Evolutionary conservation across 805 yeast genomes (phyloP), one percentile per base, ranked within the genome.

Genomic region (Metschnikowia cerradonensis): DNA sequence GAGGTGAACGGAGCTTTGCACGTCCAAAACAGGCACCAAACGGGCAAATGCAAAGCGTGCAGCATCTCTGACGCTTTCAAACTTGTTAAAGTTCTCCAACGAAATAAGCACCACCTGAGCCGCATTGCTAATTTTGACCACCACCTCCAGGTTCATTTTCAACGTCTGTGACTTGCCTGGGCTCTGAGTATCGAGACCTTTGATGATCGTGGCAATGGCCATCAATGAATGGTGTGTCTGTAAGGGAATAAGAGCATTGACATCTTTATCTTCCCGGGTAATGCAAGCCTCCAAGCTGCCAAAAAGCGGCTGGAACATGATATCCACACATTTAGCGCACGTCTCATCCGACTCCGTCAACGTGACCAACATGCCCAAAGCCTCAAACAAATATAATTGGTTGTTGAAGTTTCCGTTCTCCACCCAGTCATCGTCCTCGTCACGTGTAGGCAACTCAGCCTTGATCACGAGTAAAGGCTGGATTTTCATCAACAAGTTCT

Each of bases 131-230:
- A 89, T 63, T 48, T 71, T 71, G 13, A 54, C 57, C 6, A 79
- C 76, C 15, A 81, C 61, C 40, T 72, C 76, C 19, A 66, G 57
- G 6, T 74, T 58, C 47, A 62, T 51, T 23, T 58, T 55, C 43
- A 55, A 20, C 4, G 49, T 40, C 11, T 42, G 56, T 1, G 59
- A 66, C 47, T 67, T 68, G 39, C 67, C 67, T 37, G 68, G 70
- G 36, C 62, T 61, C 39, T 70, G 76, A 46, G 77, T 78, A 51
- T 86, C 94, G 60, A 87, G 82, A 4, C 98, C 98, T 64, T 94
- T 81, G 3, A 90, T 86, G 61, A 91, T 78, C 0, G 97, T 89
- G 41, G 97, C 97, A 41, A 92, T 81, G 0, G 97, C 91, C 82
- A 89, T 81, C 45, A 94, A 70, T 33, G 84, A 78, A 64, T 92